phyloP scores from a whole-genome alignment of 1,284 basidiomycete species.

The Sporisorium iseilematis-ciliati region DNA sequence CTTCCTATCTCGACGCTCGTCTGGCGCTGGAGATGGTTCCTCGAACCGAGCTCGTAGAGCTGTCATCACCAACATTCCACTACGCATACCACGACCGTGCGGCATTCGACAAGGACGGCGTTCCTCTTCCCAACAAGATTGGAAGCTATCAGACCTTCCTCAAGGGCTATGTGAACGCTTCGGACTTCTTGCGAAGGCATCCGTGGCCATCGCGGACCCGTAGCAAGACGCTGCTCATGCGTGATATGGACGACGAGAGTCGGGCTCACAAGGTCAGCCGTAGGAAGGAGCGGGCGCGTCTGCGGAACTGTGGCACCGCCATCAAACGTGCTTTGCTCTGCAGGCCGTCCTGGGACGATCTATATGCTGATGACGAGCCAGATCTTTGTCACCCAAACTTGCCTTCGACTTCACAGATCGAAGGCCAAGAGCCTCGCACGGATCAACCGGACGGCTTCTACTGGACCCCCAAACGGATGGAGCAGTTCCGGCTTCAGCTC shows the following conservation, averaged over 20 bases:
- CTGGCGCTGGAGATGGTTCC: slow-evolving; percentile 85
- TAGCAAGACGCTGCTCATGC: slow-evolving; percentile 67
- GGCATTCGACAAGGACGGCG: slow-evolving; percentile 46
- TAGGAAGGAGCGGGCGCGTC: slow-evolving; percentile 53
- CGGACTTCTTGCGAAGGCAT: slow-evolving; percentile 84
- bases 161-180: slow-evolving; percentile 86
- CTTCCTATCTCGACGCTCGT: slow-evolving; percentile 83
- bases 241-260: slow-evolving; percentile 84
- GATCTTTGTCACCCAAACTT: slow-evolving; percentile 58
- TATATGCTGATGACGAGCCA: slow-evolving; percentile 67
- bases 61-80: slow-evolving; percentile 74
- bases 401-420: slow-evolving; percentile 71
- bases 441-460: slow-evolving; percentile 73
- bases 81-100: slow-evolving; percentile 62
- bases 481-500: slow-evolving; percentile 84
- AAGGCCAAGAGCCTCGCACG: not conserved
- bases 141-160: slow-evolving; percentile 91
- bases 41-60: slow-evolving; percentile 82
- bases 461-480: slow-evolving; percentile 82
- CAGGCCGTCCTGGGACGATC: slow-evolving; percentile 81
- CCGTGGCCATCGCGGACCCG: slow-evolving; percentile 89
- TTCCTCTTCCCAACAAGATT: slow-evolving; percentile 71
- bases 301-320: slow-evolving; percentile 61
- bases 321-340: slow-evolving; percentile 65
- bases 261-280: slow-evolving; percentile 67